Base-by-base conservation (phyloP, 1,284 basidiomycete genomes). In the Fistulina hepatica region DNA sequence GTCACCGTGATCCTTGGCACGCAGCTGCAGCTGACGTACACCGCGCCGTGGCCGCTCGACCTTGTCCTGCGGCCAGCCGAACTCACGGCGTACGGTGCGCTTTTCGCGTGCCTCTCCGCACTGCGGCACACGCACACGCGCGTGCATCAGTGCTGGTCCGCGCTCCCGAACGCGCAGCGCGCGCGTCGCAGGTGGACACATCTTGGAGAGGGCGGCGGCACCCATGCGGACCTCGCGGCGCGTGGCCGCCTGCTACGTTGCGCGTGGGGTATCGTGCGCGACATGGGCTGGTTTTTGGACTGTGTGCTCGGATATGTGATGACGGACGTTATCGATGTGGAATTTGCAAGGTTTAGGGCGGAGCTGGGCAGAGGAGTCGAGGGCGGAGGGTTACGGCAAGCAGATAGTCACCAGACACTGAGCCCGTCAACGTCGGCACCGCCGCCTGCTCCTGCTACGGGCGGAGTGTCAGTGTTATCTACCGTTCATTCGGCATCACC, bases 241-340 rank as follows among this genome's bases (percentile, higher is more conserved):
- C 68, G 83, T 21, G 70, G 69, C 44, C 63, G 64, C 39, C 65
- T 91, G 13, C 61, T 89, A 34, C 65, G 89, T 40, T 78, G 75
- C 46, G 81, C 81, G 1, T 94, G 90, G 89, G 85, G 84, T 1
- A 70, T 83, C 12, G 79, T 90, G 12, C 61, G 86, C 44, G 75
- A 82, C 48, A 91, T 93, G 86, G 73, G 79, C 33, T 93, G 90
- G 86, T 92, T 92, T 54, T 61, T 94, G 40, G 90, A 92, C 51
- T 80, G 75, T 22, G 53, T 92, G 6, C 60, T 85, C 34, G 77
- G 77, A 6, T 90, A 92, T 55, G 72, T 86, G 44, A 86, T 90
- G 84, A 84, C 76, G 46, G 90, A 94, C 48, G 86, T 94, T 6
- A 71, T 93, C 21, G 90, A 92, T 43, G 74, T 80, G 11, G 89